Evolutionary conservation across 768 basidiomycete species (phyloP), one percentile per base, ranked within the genome.

Genomic region (Agrocybe chaxingu): DNA sequence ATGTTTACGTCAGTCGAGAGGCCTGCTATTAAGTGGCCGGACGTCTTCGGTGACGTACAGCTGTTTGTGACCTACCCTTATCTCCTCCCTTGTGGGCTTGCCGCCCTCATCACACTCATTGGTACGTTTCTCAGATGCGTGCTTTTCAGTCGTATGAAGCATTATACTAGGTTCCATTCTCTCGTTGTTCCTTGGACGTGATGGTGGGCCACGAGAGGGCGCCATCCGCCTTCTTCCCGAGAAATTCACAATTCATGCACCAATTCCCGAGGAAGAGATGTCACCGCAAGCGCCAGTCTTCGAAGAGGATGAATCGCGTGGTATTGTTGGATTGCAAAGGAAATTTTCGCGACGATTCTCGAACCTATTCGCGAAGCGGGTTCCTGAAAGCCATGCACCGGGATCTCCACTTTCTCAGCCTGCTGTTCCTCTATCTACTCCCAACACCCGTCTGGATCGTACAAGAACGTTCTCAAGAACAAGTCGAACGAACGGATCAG

Each of bases 141-240:
- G 16, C 31, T 4, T 50, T 37, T 7, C 13, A 2, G 35, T 36
- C 10, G 4, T 30, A 12, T 42, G 24, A 46, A 38, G 50, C 46
- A 39, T 11, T 5, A 36, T 32, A 53, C 4, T 51, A 90, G 95
- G 95, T n/a, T 87, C 92, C 3, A 56, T 97, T 46, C 75, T 98
- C 31, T 85, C 87, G 0, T 83, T 92, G 57, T 97, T 98, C 76
- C 82, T 99, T 38, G 89, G 84, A 12, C 85, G 77, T 50, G 94
- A 99, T 63, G 97, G 92, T 47, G 95, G 96, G 8, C 89, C 93
- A 11, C 79, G 90, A 47, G 81, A 89, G 57, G 89, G 92, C 3
- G 82, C 86, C 0, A 97, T 99, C 52, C 85, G 81, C 10, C 81
- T 99, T 8, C 76, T 83, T 3, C 77, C 77, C 0, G 96, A 98